phyloP scores from a whole-genome alignment of 371 early-diverging fungal species.

The Coemansia sp. region DNA sequence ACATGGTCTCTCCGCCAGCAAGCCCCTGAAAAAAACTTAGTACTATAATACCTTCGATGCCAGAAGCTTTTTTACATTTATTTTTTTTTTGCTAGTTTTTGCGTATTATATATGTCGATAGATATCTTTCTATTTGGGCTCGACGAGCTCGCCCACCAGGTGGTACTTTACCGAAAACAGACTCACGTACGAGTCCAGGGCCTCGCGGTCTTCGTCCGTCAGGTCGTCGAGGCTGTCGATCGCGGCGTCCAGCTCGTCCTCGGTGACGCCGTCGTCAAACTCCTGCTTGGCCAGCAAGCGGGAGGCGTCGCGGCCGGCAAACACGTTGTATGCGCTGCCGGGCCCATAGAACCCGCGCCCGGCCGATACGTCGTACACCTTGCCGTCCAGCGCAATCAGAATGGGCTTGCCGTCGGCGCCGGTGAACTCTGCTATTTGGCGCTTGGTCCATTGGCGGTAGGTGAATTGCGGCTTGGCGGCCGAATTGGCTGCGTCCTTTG shows the following conservation, averaged over 20 bases:
- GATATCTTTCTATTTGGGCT: conserved; percentile 24
- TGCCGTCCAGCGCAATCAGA: conserved; percentile 78
- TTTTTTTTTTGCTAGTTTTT: conserved; percentile 1
- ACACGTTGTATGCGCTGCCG: conserved; percentile 89
- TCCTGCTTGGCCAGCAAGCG: conserved; percentile 88
- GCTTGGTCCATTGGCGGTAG: conserved; percentile 44
- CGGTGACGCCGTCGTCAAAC: conserved; percentile 79
- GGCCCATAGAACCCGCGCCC: conserved; percentile 86
- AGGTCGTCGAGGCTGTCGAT: conserved; percentile 82
- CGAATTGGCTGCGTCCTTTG: conserved; percentile 27
- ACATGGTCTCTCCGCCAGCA: too few species aligned
- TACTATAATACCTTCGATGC: too few species aligned
- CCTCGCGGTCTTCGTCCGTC: conserved; percentile 68
- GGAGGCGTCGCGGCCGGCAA: conserved; percentile 83
- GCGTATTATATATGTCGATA: background rate
- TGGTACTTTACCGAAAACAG: conserved; percentile 75
- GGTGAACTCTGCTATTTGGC: conserved; percentile 33
- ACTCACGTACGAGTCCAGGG: conserved; percentile 74
- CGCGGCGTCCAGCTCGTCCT: conserved; percentile 64
- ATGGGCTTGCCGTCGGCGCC: conserved; percentile 57
- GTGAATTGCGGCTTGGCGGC: conserved; percentile 10
- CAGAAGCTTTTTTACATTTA: background rate
- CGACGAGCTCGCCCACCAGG: conserved; percentile 71
- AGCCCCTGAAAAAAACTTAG: too few species aligned
- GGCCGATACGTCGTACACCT: conserved; percentile 85